Conservation (phyloP, 1,284 basidiomycete species). For the Microbotryum saponariae region DNA sequence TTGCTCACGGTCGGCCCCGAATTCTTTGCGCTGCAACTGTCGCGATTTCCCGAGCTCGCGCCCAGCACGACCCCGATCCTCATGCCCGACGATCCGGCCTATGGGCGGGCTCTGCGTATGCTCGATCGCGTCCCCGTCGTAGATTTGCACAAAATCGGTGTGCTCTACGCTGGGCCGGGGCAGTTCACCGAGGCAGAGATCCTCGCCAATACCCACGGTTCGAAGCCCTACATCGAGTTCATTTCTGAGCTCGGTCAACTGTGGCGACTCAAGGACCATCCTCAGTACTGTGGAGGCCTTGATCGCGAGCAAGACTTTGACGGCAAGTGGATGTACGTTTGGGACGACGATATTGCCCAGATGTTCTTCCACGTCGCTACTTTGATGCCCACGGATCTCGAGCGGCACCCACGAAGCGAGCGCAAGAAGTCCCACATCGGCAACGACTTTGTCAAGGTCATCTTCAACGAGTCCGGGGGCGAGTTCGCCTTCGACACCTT, state of each 20-base stretch:
- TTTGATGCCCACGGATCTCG: conserved; percentile 76
- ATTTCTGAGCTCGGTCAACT: conserved; percentile 80
- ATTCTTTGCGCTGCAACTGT: conserved; percentile 79
- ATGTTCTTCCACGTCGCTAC: conserved; percentile 93
- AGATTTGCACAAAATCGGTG: conserved; percentile 93
- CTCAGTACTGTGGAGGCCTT: conserved; percentile 90
- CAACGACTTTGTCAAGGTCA: conserved; percentile 88
- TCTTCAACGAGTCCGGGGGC: conserved; percentile 90
- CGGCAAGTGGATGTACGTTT: conserved; percentile 79
- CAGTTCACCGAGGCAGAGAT: conserved; percentile 82
- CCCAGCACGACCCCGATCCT: conserved; percentile 40
- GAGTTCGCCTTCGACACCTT: conserved; percentile 83
- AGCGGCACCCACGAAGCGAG: conserved; percentile 59
- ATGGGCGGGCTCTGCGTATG: conserved; percentile 58
- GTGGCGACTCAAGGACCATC: conserved; percentile 67
- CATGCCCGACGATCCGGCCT: conserved; percentile 48
- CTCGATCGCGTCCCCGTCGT: conserved; percentile 89
- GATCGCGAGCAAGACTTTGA: conserved; percentile 83
- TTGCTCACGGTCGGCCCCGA: conserved; percentile 61
- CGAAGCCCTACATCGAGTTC: conserved; percentile 88
- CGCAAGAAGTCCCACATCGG: conserved; percentile 90
- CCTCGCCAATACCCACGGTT: conserved; percentile 82
- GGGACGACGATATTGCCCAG: conserved; percentile 97
- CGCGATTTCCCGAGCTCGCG: conserved; percentile 56
- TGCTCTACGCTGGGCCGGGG: conserved; percentile 89